Conservation (phyloP, 2,329 filamentous ascomycete species). For the Botrytis cinerea region DNA sequence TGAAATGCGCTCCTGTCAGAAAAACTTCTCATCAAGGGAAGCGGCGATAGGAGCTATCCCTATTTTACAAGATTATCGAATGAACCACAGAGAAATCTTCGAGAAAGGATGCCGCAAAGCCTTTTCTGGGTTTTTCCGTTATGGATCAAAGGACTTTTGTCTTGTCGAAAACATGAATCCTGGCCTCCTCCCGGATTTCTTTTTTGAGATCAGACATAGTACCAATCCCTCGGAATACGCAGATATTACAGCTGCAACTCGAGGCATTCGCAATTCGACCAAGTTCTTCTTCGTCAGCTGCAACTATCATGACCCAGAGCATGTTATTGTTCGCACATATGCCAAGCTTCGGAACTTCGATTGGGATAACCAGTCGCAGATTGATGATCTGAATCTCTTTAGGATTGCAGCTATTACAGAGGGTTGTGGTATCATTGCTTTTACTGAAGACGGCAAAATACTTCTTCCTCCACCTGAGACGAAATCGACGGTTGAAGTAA, state of each 20-base stretch:
- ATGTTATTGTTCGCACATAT: conserved; percentile 16
- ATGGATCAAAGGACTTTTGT: conserved; percentile 1
- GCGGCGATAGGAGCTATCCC: background rate
- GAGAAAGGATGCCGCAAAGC: background rate
- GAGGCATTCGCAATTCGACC: background rate
- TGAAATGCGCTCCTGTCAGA: background rate
- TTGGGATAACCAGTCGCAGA: background rate
- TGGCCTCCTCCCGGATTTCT: background rate
- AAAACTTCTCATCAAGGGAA: background rate
- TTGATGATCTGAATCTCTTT: conserved; percentile 3
- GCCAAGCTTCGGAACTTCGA: background rate
- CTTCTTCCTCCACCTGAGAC: background rate
- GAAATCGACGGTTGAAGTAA: background rate
- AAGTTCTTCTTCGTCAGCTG: conserved; percentile 9
- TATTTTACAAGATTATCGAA: background rate
- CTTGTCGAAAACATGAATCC: conserved; percentile 10
- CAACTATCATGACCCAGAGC: background rate
- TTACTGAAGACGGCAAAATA: background rate
- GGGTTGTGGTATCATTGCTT: background rate
- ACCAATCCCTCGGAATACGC: background rate
- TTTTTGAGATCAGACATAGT: conserved; percentile 2
- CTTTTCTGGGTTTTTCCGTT: background rate
- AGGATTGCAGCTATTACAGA: background rate
- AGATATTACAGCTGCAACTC: conserved; percentile 10
- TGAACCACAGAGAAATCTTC: background rate